A percentile compares a stretch with the other conserved stretches of the same genome.
phyloP scores from a whole-genome alignment of 345 rosid species.

The Arabidopsis suecica region DNA sequence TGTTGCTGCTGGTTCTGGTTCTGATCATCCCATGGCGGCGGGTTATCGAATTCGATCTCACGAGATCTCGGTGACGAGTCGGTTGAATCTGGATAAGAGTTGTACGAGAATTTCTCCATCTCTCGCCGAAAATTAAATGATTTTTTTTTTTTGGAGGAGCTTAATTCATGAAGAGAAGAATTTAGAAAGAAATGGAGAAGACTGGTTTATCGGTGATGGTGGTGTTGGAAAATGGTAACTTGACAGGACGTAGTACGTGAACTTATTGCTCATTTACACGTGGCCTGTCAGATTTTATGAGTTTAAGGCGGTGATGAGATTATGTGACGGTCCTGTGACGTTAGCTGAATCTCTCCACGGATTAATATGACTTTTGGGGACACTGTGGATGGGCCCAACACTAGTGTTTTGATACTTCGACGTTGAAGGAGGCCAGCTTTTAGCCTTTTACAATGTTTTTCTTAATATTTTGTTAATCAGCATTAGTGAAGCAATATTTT shows the following conservation, averaged over 20 bases:
- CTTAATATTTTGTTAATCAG: too few relatives aligned
- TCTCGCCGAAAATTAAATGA: neutral
- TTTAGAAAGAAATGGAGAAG: conserved; percentile 14
- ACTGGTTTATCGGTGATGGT: conserved; percentile 25
- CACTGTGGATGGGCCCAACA: conserved; percentile 15
- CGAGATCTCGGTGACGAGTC: conserved; percentile 95
- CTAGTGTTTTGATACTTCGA: conserved; percentile 32
- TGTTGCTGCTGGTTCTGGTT: conserved; percentile 41
- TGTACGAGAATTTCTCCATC: conserved; percentile 75
- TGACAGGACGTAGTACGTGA: conserved; percentile 30
- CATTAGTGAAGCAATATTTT: neutral
- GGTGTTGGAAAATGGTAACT: conserved; percentile 39
- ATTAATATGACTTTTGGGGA: conserved; percentile 34
- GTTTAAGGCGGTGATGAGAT: conserved; percentile 22
- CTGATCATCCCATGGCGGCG: conserved; percentile 84
- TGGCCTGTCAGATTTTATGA: conserved; percentile 26
- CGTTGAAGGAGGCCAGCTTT: conserved; percentile 19
- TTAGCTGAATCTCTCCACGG: conserved; percentile 23
- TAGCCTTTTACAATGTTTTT: neutral
- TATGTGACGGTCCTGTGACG: conserved; percentile 22
- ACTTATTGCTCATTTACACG: conserved; percentile 41
- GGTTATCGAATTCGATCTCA: conserved; percentile 83
- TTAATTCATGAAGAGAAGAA: conserved; percentile 29
- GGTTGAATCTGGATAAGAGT: conserved; percentile 84
- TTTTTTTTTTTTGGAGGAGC: neutral